Base-by-base conservation (phyloP, 83 land plant genomes). In the Diphasiastrum complanatum region DNA sequence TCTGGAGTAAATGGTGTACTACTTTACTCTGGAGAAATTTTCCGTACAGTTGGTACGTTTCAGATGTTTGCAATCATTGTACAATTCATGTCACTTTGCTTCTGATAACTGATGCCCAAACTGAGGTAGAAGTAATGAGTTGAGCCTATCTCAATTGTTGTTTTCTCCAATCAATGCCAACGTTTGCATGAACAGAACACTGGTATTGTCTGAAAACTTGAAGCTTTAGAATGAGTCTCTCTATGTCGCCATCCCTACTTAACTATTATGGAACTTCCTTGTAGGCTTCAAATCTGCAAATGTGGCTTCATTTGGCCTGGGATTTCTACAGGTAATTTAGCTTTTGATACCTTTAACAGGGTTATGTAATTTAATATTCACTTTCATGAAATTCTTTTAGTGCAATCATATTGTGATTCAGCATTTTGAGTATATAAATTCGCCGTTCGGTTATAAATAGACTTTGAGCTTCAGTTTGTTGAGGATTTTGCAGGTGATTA, bases 1-100 rank as follows among this genome's bases (percentile, higher is more conserved):
- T 71, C 52, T 41, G 95, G 95, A 37, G 65, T 72, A 25, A 80
- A 71, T 55, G 82, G 75, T 2, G 53, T 88, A 47, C 51, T 53
- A 55, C 75, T 78, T 23, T 82, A 85, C 70, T 74, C 81, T 0
- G 77, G 77, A 16, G 58, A 40, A 38, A 80, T 68, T 2, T 80
- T 85, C 58, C 40, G 40, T 20, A 18, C 72, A 8, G 76, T 78
- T 40, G 86, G 86, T 85, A 72, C 66, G 59, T 11, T 51, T 12
- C 45, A 34, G 0, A 0, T 30, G 8, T 22, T 27, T 31, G 16
- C 20, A 54, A 27, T 28, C 27, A 12, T 25, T 14, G 4, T 51
- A 0, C 20, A 20, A 35, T 64, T 49, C 16, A 37, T 45, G 32
- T 6, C 37, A 14, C 18, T n/a, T 8, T 41, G 16, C 16, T 31